Evolutionary conservation across 2,329 filamentous ascomycete species (phyloP), one percentile per base, ranked within the genome.

Genomic region (Trichoderma sp.): DNA sequence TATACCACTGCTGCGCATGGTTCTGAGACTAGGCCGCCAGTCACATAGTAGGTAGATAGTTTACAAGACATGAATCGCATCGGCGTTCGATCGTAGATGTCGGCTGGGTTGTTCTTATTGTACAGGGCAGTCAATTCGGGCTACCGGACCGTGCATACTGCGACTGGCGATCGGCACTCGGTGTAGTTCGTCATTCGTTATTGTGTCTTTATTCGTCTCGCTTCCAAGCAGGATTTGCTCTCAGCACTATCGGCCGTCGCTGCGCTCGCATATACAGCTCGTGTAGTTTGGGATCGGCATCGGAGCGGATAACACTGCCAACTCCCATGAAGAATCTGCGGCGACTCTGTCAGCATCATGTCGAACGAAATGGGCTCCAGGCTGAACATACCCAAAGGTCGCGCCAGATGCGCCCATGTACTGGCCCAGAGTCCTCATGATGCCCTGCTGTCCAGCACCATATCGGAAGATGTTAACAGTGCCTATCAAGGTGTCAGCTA

Each of bases 401-500:
- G 93, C 92, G 47, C 93, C 93, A 28, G 94, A 98, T 51, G 92
- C 93, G 41, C 92, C 80, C 95, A 99, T 99, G 78, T 96, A 98
- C 78, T 98, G 95, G 68, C 95, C 94, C 57, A 99, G 80, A 39
- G 93, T 97, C 73, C 95, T 85, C 85, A 97, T 92, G 74, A 98
- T 91, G 63, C 95, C 95, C 73, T 97, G 96, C 9, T 92, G 88
- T 24, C 95, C 95, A 61, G 94, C 92, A 66, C 95, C 95, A 75
- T 94, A 97, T 78, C 95, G 88, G 76, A 99, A 93, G 74, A 99
- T 97, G 75, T 94, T 96, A 72, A 96, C 91, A 59, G 90, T 92
- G 76, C 93, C 92, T 96, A 68, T 28, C 21, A 47, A 15, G n/a
- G 17, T 41, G 63, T 69, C 43, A 68, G 63, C 21, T 24, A 24